Evolutionary conservation across 1,284 basidiomycete species (phyloP), one percentile per base, ranked within the genome.

Genomic region (Heterobasidion parviporum): DNA sequence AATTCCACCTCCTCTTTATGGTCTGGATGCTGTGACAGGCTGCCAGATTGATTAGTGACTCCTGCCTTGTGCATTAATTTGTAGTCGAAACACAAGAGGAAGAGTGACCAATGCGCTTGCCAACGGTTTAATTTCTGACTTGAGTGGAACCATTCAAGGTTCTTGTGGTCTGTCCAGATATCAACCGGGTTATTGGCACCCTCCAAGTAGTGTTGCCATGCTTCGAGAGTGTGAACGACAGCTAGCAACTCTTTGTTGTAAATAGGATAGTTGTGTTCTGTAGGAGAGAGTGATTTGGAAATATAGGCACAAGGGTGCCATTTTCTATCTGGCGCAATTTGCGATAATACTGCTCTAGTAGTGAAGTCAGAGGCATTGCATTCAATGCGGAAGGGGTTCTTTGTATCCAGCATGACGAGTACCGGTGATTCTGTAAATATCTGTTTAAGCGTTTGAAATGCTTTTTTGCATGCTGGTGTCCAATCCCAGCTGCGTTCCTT

Each of bases 231-330:
- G 2, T 3, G 5, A 26, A 26, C 26, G 5, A 26, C 16, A 2
- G 38, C 66, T 1, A 71, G 12, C 50, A 74, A 46, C 56, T 75
- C 71, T 57, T 73, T 71, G 58, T 74, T 66, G 56, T 69, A 63
- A 33, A 67, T 66, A 6, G 58, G 55, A 59, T 70, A 74, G 57
- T 73, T 74, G 14, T n/a, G 38, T 18, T 52, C 51, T 2, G 51
- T 16, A 0, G 36, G 34, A 3, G 34, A 15, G 14, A 52, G 34
- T 6, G 51, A 18, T 18, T 52, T 43, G 9, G 38, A 52, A 9
- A 38, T 16, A 15, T 41, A 52, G 10, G 51, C 51, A 20, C 36
- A 8, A 1, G 51, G 51, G 33, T 52, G 51, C 51, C 36, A 52
- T 47, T 18, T 14, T 14, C 46, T 3, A 14, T 16, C 10, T 47